These are phyloP conservation scores for Blastocystis sp. DNA, from an alignment of 352 stramenopile genomes.

Conservation along the genomic window DNA sequence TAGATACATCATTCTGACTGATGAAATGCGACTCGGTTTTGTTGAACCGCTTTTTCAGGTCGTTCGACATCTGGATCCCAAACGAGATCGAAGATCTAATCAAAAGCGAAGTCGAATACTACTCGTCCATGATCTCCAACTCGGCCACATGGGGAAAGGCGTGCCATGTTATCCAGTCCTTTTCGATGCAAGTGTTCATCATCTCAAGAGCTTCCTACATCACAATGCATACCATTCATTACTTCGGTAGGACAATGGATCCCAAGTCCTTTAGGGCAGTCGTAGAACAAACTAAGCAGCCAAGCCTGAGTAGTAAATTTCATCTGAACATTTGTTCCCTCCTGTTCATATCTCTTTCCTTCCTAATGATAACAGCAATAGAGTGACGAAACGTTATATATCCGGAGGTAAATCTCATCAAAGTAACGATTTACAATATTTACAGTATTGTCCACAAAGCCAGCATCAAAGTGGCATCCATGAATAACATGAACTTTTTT, in stretches of 20 bases:
- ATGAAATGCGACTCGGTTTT: conserved; percentile 45
- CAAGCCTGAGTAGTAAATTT: conserved; percentile 56
- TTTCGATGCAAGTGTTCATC: conserved; percentile 52
- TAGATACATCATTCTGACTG: conserved; percentile 34
- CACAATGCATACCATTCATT: not conserved
- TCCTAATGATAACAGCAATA: not conserved
- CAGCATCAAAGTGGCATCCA: conserved; percentile 60
- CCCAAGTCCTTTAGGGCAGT: conserved; percentile 14
- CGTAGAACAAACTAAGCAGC: conserved; percentile 50
- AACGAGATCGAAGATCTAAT: conserved; percentile 53
- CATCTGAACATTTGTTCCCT: conserved; percentile 33
- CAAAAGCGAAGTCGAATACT: not conserved
- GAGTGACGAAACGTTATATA: conserved; percentile 32
- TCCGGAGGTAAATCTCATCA: conserved; percentile 57
- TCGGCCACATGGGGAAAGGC: conserved; percentile 53
- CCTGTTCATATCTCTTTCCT: not conserved
- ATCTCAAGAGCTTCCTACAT: conserved; percentile 19
- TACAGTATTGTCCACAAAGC: conserved; percentile 51
- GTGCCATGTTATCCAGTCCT: conserved; percentile 58
- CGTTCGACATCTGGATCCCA: conserved; percentile 57
- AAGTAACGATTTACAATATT: conserved; percentile 63
- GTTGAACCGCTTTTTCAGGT: conserved; percentile 51
- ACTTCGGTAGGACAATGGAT: conserved; percentile 57
- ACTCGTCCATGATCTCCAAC: conserved; percentile 60
- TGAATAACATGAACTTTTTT: conserved; percentile 61